Percentiles rank a stretch among this genome's conserved stretches.
phyloP scores from a whole-genome alignment of 177 flowering plant species.

The Vitis hybrid region DNA sequence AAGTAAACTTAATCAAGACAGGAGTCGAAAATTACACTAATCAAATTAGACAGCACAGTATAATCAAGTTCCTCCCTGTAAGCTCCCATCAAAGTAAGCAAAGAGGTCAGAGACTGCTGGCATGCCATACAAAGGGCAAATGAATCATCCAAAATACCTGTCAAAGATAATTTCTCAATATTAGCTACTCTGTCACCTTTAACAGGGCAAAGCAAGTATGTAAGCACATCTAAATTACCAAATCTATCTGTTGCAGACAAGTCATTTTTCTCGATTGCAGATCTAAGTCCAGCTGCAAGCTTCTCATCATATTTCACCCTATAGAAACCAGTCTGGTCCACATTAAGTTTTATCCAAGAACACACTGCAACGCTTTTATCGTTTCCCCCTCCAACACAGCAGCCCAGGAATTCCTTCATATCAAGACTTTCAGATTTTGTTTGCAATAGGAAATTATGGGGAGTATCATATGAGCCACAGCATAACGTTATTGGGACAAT shows the following conservation, averaged over 20 bases:
- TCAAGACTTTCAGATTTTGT: slow-evolving; percentile 42
- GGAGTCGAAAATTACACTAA: slow-evolving; percentile 50
- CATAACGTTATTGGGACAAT: slow-evolving; percentile 84
- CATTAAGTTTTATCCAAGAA: slow-evolving; percentile 82
- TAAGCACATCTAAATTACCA: slow-evolving; percentile 44
- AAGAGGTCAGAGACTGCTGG: slow-evolving; percentile 67
- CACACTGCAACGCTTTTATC: slow-evolving; percentile 3
- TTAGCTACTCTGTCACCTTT: not conserved
- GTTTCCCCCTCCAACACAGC: slow-evolving; percentile 22
- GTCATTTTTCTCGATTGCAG: slow-evolving; percentile 62
- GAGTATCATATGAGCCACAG: slow-evolving; percentile 69
- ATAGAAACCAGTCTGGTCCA: slow-evolving; percentile 89
- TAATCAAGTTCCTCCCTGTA: slow-evolving; percentile 79
- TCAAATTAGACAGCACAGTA: slow-evolving; percentile 84
- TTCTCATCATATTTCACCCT: slow-evolving; percentile 93
- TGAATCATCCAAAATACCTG: slow-evolving; percentile 93
- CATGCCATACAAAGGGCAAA: slow-evolving; percentile 85
- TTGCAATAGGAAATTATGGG: slow-evolving; percentile 61
- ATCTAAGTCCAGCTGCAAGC: slow-evolving; percentile 66
- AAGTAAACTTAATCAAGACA: slow-evolving; percentile 3
- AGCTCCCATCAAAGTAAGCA: slow-evolving; percentile 84
- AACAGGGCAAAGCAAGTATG: not conserved
- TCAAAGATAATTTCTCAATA: slow-evolving; percentile 1
- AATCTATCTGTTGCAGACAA: slow-evolving; percentile 83
- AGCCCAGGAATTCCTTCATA: slow-evolving; percentile 34